A percentile compares a stretch with the other conserved stretches of the same genome.
phyloP scores from a whole-genome alignment of 306 rosid species.

The Lablab purpureus region DNA sequence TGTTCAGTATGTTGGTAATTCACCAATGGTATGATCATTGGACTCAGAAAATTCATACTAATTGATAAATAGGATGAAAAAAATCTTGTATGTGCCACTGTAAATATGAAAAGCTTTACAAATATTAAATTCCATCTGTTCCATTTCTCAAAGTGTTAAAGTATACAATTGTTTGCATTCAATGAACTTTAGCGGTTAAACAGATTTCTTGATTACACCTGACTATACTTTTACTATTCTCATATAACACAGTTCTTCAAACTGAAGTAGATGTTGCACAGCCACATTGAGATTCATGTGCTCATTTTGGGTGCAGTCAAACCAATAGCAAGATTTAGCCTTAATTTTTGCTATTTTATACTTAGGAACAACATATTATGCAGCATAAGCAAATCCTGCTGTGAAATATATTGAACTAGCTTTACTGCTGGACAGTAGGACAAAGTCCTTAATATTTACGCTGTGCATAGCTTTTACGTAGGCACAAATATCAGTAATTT shows the following conservation, averaged over 20 bases:
- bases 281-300: neutral
- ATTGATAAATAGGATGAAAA: conserved; percentile 13
- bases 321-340: neutral
- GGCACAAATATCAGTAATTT: neutral
- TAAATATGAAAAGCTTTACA: conserved; percentile 48
- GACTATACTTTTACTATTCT: neutral
- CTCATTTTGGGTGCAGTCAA: neutral
- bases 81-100: conserved; percentile 39
- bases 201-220: neutral
- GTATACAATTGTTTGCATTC: conserved; percentile 20
- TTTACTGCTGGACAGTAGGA: too few relatives aligned
- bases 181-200: conserved; percentile 16
- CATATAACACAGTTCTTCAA: neutral
- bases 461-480: neutral
- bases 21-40: conserved; percentile 58
- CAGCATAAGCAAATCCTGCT: neutral
- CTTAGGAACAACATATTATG: too few relatives aligned
- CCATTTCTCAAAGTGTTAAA: conserved; percentile 30
- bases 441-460: too few relatives aligned
- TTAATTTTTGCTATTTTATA: neutral
- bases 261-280: neutral
- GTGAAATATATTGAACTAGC: neutral
- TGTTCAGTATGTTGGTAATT: conserved; percentile 54
- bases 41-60: conserved; percentile 29
- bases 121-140: conserved; percentile 2